These are phyloP conservation scores for Spathaspora sp. DNA, from an alignment of 805 yeast genomes.

Conservation along the genomic window DNA sequence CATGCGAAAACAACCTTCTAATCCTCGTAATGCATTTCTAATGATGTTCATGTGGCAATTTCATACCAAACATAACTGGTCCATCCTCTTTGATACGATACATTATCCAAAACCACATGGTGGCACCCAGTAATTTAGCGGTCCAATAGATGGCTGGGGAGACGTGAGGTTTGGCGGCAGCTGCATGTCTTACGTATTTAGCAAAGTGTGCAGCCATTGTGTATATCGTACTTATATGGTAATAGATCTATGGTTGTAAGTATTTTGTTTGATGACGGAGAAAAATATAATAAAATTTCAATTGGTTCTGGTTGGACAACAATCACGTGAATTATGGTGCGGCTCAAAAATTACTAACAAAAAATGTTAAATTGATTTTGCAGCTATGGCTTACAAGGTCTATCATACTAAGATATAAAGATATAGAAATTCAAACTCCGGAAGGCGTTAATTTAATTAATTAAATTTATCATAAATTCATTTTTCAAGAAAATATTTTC, in stretches of 20 bases:
- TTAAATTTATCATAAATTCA: background rate
- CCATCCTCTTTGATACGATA: constrained; percentile 77
- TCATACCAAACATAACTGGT: constrained; percentile 51
- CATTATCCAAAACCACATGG: constrained; percentile 87
- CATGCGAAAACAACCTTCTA: background rate
- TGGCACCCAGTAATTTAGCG: constrained; percentile 71
- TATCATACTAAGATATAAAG: too few relatives aligned
- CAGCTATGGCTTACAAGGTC: too few relatives aligned
- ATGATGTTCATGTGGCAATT: constrained; percentile 37
- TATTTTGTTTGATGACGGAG: background rate
- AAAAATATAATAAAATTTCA: background rate
- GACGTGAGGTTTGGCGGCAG: constrained; percentile 63
- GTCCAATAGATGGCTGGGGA: constrained; percentile 54
- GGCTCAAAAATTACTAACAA: background rate
- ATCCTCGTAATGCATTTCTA: constrained; percentile 7
- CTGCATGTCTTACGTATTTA: constrained; percentile 51
- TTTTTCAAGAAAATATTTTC: background rate
- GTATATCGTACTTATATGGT: constrained; percentile 18
- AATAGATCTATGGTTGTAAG: background rate
- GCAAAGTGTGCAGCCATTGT: constrained; percentile 41
- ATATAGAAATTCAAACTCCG: too few relatives aligned
- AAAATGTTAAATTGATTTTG: too few relatives aligned
- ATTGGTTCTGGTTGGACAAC: constrained; percentile 1
- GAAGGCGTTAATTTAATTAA: too few relatives aligned
- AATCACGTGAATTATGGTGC: background rate